Conservation (phyloP, 306 rosid genomes). For the Benincasa hispida region DNA sequence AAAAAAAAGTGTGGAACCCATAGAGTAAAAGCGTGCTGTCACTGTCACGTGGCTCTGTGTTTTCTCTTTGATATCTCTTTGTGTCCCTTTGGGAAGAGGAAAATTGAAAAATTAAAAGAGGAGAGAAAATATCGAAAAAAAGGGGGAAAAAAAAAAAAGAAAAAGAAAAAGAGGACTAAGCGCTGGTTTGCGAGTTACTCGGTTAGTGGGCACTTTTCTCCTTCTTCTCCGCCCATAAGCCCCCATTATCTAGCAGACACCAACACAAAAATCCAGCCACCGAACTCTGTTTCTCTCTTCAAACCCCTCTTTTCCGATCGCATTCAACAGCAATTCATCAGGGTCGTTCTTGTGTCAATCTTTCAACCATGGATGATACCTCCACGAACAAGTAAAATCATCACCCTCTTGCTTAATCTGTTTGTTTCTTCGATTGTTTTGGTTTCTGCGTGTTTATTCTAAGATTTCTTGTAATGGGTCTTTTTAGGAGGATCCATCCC, state of each 20-base stretch:
- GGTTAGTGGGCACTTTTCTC: conserved; percentile 22
- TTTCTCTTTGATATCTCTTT: not conserved
- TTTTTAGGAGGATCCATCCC: not conserved
- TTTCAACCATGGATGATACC: conserved; percentile 40
- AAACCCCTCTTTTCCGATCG: conserved; percentile 33
- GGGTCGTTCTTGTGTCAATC: not conserved
- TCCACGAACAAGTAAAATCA: conserved; percentile 33
- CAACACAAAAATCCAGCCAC: not conserved
- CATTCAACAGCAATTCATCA: not conserved
- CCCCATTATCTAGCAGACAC: not conserved
- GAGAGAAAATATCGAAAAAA: not conserved
- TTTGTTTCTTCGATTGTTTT: not conserved
- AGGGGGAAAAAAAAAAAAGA: not conserved
- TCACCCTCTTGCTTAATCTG: not conserved
- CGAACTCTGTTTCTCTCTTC: conserved; percentile 10
- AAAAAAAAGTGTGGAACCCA: not conserved
- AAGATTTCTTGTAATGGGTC: not conserved
- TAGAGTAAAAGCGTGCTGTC: conserved; percentile 1
- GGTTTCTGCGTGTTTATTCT: conserved; percentile 12
- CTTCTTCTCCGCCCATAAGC: conserved; percentile 16
- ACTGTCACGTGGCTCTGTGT: not conserved
- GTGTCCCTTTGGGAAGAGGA: not conserved
- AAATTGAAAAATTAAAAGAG: not conserved
- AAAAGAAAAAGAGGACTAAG: not conserved
- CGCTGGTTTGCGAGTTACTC: conserved; percentile 9